Evolutionary conservation across 2,329 filamentous ascomycete species (phyloP), one percentile per base, ranked within the genome.

Genomic region (Celoporthe dispersa): DNA sequence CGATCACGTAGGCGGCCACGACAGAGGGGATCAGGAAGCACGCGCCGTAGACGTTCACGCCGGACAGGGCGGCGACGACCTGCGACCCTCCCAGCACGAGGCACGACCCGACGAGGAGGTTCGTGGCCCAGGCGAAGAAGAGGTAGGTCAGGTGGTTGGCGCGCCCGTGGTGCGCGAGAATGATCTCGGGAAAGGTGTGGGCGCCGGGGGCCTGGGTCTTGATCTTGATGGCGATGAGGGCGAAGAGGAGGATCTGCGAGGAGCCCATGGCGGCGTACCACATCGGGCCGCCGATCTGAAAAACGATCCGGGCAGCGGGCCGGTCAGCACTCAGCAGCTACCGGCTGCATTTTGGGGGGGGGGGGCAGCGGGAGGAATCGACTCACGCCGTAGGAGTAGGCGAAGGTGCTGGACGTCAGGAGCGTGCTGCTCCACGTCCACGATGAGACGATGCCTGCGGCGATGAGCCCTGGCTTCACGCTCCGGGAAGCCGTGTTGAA

Each of bases 341-440:
- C n/a, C n/a, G n/a, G n/a, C n/a, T n/a, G n/a, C n/a, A n/a, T n/a
- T n/a, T n/a, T n/a, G n/a, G n/a, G n/a, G n/a, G n/a, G n/a, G n/a
- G n/a, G n/a, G n/a, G n/a, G n/a, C n/a, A n/a, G n/a, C n/a, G n/a
- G n/a, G n/a, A 9, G 12, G 44, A 53, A n/a, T 19, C 25, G 33
- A 59, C 72, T 19, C 64, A 75, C 73, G 9, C 81, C 81, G 74
- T 83, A 83, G 3, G 72, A 73, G 68, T 83, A 83, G 0, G 80
- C 80, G 71, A 83, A 80, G 1, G 81, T 82, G 11, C 77, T 80
- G 12, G 79, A 80, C 9, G 79, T 80, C 68, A 84, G 69, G 35
- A 83, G 77, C 7, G 84, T 85, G 7, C 84, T 81, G 25, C 80
- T 80, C 82, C 82, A 85, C 5, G 83, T 85, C 84, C 84, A 85